phyloP scores from a whole-genome alignment of 1,284 basidiomycete genomes.

The Austropuccinia psidii region DNA sequence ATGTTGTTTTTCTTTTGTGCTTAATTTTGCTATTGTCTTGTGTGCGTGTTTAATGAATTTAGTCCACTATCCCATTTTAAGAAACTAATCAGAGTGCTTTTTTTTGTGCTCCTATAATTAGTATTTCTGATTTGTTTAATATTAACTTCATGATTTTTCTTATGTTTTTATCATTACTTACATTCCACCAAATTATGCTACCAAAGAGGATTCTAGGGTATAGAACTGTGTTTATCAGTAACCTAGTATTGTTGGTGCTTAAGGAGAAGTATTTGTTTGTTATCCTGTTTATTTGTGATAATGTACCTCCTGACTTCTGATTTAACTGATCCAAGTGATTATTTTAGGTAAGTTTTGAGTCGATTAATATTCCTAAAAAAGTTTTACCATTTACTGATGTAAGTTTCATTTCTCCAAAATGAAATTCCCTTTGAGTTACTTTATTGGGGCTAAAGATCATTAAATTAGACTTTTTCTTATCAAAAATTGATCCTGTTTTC shows the following conservation, averaged over 20 bases:
- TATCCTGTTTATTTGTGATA: not conserved
- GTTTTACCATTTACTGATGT: not conserved
- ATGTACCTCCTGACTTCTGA: not conserved
- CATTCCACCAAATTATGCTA: constrained; percentile 4
- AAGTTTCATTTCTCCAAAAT: not conserved
- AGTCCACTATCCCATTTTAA: not conserved
- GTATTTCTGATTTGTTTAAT: not conserved
- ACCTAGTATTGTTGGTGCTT: not conserved
- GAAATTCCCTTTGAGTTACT: not conserved
- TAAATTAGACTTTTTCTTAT: not conserved
- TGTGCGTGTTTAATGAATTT: not conserved
- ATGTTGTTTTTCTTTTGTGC: not conserved
- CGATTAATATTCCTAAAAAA: not conserved
- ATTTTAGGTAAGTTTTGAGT: not conserved
- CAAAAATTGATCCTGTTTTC: constrained; percentile 5
- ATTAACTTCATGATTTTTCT: not conserved
- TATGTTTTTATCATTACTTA: not conserved
- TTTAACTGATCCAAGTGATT: not conserved
- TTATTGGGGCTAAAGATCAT: not conserved
- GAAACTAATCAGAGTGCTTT: not conserved
- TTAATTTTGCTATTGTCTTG: not conserved
- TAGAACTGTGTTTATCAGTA: not conserved
- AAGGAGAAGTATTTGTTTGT: not conserved
- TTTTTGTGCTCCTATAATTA: not conserved
- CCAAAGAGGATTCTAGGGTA: not conserved